Evolutionary conservation across 2,329 filamentous ascomycete species (phyloP).

Genomic region (Neoarthrinium moseri): DNA sequence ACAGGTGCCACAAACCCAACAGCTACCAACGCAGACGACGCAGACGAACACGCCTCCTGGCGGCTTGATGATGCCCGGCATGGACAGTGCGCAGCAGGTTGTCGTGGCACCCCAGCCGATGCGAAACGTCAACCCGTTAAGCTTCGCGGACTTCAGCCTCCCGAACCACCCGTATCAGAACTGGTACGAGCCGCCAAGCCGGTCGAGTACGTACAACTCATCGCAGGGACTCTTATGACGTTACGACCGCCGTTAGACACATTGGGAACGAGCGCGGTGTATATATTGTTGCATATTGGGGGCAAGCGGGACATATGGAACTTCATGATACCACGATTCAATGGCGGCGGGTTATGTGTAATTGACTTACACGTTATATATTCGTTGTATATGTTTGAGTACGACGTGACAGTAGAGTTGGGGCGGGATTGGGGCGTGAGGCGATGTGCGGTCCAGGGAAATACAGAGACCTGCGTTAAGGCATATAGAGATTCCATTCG

Average conservation of each 20-base stretch:
- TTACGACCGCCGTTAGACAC: neutral
- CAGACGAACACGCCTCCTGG: slow-evolving; percentile 15
- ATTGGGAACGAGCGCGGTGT: neutral
- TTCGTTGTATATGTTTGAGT: too few species aligned
- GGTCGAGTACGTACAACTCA: slow-evolving; percentile 25
- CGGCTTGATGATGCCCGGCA: slow-evolving; percentile 21
- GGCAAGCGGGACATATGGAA: too few species aligned
- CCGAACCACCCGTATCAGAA: slow-evolving; percentile 81
- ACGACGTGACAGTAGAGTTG: too few species aligned
- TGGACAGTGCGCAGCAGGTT: slow-evolving; percentile 24
- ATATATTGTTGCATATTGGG: neutral
- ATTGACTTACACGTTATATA: too few species aligned
- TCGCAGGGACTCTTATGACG: slow-evolving; percentile 18
- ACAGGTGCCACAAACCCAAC: slow-evolving; percentile 22
- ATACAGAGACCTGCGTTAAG: too few species aligned
- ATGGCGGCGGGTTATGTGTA: too few species aligned
- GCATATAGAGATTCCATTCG: too few species aligned
- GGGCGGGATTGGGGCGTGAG: too few species aligned
- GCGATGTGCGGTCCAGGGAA: too few species aligned
- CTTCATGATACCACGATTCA: too few species aligned
- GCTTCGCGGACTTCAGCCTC: slow-evolving; percentile 72
- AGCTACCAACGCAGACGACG: slow-evolving; percentile 20
- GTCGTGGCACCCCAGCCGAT: slow-evolving; percentile 27
- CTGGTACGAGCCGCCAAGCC: slow-evolving; percentile 73
- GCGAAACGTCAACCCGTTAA: slow-evolving; percentile 63